A percentile compares a stretch with the other conserved stretches of the same genome.
Conservation (phyloP, 805 yeast genomes). For the Ogataea methylovora region DNA sequence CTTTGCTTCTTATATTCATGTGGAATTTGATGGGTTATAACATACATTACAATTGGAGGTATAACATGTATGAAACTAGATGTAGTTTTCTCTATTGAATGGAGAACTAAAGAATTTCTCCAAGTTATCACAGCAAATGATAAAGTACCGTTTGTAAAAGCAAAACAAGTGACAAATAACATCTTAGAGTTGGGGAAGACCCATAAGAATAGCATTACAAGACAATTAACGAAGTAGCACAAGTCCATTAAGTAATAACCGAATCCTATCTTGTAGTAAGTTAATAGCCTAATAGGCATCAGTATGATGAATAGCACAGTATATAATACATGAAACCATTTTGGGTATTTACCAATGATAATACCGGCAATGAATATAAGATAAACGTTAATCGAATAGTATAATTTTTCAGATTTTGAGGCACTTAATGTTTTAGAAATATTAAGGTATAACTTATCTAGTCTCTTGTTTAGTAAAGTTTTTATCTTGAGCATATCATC, state of each 20-base stretch:
- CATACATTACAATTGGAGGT: conserved; percentile 86
- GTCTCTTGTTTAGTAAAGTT: conserved; percentile 14
- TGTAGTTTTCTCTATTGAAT: conserved; percentile 87
- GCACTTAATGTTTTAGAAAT: conserved; percentile 30
- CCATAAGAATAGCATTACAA: conserved; percentile 74
- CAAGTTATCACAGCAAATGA: conserved; percentile 93
- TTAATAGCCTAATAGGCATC: conserved; percentile 79
- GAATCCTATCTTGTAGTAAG: conserved; percentile 70
- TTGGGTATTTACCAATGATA: conserved; percentile 71
- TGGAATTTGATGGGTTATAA: conserved; percentile 71
- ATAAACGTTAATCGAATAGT: conserved; percentile 68
- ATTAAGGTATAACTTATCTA: conserved; percentile 31
- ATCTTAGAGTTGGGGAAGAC: conserved; percentile 64
- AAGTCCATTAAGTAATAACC: conserved; percentile 89
- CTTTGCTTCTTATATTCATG: conserved; percentile 41
- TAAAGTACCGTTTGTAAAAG: conserved; percentile 81
- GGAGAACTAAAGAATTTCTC: conserved; percentile 90
- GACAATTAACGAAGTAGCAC: conserved; percentile 81
- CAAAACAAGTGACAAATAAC: conserved; percentile 75
- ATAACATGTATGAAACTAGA: conserved; percentile 83
- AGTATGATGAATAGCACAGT: conserved; percentile 51
- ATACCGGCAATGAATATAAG: conserved; percentile 66
- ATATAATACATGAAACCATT: conserved; percentile 69
- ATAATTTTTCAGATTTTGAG: conserved; percentile 63
- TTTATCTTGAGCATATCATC: conserved; percentile 22